Base-by-base conservation (phyloP, 139 green algal species). In the Edaphochlamys debaryana region DNA sequence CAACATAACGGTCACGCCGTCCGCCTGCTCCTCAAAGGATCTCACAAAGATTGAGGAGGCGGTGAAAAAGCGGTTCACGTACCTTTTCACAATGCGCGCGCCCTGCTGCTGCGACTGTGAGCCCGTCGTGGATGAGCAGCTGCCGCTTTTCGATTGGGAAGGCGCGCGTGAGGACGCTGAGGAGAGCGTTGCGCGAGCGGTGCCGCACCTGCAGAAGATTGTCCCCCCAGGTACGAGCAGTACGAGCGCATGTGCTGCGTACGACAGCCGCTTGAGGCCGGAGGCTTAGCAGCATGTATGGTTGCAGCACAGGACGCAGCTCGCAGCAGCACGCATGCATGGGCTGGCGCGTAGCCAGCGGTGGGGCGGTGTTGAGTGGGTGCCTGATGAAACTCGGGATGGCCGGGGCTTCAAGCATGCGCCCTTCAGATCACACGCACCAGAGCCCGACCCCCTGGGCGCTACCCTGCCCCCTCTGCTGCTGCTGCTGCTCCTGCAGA, bases 81-180 rank as follows among this genome's bases (percentile, higher is more conserved):
- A 50, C 66, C 6, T 34, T 11, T 11, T 20, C n/a, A 4, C 20
- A 19, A 17, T 48, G 7, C 37, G 50, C 66, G 66, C 66, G 37
- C 66, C 66, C 36, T 71, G 66, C 66, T 71, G 66, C 66, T 41
- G 37, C 66, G 66, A 2, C 30, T 52, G n/a, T n/a, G n/a, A n/a
- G n/a, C n/a, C n/a, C n/a, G n/a, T n/a, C n/a, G n/a, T n/a, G 66
- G 1, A 15, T 71, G 3, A 36, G 66, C 66, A 52, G n/a, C n/a
- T n/a, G 37, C 4, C 19, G 13, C 32, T 50, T 15, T 71, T 71
- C 66, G 17, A 11, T 15, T 71, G 66, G 66, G 37, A 6, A 2
- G 2, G 36, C 23, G 11, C 1, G 2, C 1, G 23, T 48, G 66
- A 71, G 37, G 66, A 71, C 37, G 36, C 36, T 2, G 1, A 71